Conservation (phyloP, 2,329 filamentous ascomycete genomes). For the Exophiala lecanii-corni region DNA sequence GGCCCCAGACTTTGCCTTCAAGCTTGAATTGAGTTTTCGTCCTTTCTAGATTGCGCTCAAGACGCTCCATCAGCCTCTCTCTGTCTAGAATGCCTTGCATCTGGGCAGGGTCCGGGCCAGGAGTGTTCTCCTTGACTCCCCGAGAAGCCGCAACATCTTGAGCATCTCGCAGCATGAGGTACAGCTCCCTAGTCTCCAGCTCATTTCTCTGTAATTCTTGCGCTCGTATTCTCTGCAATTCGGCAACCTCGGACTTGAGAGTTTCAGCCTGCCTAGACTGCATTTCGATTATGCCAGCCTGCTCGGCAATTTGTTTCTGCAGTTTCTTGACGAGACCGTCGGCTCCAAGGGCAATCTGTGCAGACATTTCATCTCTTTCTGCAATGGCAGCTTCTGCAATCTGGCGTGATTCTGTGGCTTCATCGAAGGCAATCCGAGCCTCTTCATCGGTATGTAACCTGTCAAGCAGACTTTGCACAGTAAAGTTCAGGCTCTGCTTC, state of each 20-base stretch:
- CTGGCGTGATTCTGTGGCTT: slow-evolving; percentile 82
- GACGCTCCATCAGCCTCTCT: slow-evolving; percentile 82
- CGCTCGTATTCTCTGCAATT: slow-evolving; percentile 75
- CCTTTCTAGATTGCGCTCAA: slow-evolving; percentile 91
- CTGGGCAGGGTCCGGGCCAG: slow-evolving; percentile 64
- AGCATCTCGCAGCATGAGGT: slow-evolving; percentile 95
- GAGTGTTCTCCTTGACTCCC: slow-evolving; percentile 57
- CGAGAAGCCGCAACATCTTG: slow-evolving; percentile 92
- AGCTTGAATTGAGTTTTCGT: slow-evolving; percentile 98
- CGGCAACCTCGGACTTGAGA: slow-evolving; percentile 83
- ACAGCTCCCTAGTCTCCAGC: slow-evolving; percentile 90
- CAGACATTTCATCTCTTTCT: slow-evolving; percentile 90
- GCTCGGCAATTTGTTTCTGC: slow-evolving; percentile 90
- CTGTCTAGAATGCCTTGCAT: slow-evolving; percentile 93
- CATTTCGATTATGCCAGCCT: slow-evolving; percentile 82
- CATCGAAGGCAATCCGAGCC: slow-evolving; percentile 84
- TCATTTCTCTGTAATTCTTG: slow-evolving; percentile 94
- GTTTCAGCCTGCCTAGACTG: slow-evolving; percentile 80
- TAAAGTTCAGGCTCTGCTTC: slow-evolving; percentile 96
- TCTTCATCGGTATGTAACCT: slow-evolving; percentile 96
- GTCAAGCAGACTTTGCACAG: slow-evolving; percentile 89
- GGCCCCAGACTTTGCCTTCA: slow-evolving; percentile 86
- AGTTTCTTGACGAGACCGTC: slow-evolving; percentile 90
- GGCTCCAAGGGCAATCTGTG: slow-evolving; percentile 82
- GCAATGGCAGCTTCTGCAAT: slow-evolving; percentile 94